Evolutionary conservation across 305 asterid genomes (phyloP), one percentile per base, ranked within the genome.

Genomic region (Solanum chacoense): DNA sequence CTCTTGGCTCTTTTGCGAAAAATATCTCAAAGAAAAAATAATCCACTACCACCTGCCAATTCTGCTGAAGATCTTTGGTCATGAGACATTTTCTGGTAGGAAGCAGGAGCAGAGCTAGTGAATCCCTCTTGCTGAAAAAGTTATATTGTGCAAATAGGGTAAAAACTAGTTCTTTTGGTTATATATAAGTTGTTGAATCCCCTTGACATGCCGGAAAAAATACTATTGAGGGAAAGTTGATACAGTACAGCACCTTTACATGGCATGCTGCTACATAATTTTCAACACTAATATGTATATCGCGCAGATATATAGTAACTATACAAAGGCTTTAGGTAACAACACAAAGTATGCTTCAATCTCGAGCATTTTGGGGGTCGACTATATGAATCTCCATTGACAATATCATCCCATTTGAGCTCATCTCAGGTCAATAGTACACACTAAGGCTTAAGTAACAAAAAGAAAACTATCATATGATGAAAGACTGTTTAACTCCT

Each of bases 401-500:
- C 86, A 26, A 83, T 83, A 50, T 83, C 3, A 26, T 83, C 50
- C 37, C 72, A 29, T 83, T 83, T 50, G 28, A 83, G 29, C 12
- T 50, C 42, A 50, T 83, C 40, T 50, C 16, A 18, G 4, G 28
- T 37, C 12, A 83, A 31, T 83, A 31, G 59, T 26, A 40, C 31
- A 83, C 38, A 28, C 40, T 6, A 18, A 22, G 18, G 20, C 40
- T 83, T 3, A 38, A 37, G 31, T 22, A 18, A 65, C 55, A 40
- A 34, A 45, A 50, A 8, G 0, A 12, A 67, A 75, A 7, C 5
- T 26, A 6, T 95, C 95, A 95, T 88, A 96, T 85, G 78, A 95
- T 94, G 93, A 91, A 97, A 80, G 94, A 92, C 91, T 91, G 94
- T 75, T 93, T 93, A 67, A 92, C 92, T 79, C 95, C 93, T 89